Evolutionary conservation across 768 basidiomycete species (phyloP).

Genomic region (Suillus brevipes): DNA sequence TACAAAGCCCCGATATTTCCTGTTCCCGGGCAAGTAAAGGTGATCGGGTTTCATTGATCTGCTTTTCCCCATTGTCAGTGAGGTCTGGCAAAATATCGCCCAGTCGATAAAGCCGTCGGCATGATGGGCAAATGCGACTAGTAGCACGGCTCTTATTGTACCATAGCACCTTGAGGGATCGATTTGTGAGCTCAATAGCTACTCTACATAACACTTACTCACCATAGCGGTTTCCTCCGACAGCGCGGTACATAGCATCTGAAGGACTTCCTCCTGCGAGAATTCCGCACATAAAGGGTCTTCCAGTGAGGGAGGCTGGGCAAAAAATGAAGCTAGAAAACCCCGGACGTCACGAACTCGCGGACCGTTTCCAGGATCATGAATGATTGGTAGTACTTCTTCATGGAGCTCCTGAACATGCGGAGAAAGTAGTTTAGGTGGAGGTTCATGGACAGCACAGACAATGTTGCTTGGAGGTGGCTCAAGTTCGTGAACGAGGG

Average conservation of each 20-base stretch:
- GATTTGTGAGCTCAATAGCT: neutral
- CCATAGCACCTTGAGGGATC: conserved; percentile 62
- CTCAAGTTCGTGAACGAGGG: conserved; percentile 6
- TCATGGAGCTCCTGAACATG: conserved; percentile 8
- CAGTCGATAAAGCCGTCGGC: conserved; percentile 67
- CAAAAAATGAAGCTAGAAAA: conserved; percentile 69
- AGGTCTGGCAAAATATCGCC: conserved; percentile 64
- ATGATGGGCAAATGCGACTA: conserved; percentile 76
- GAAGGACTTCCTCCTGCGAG: conserved; percentile 69
- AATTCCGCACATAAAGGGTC: conserved; percentile 77
- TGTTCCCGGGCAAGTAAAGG: conserved; percentile 59
- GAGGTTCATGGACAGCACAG: conserved; percentile 12
- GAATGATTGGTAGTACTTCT: conserved; percentile 54
- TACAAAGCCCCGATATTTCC: conserved; percentile 75
- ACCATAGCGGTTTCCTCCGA: conserved; percentile 75
- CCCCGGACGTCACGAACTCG: conserved; percentile 67
- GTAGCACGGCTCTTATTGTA: conserved; percentile 79
- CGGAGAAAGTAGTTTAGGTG: conserved; percentile 4
- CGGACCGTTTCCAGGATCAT: conserved; percentile 79
- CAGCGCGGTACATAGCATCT: conserved; percentile 69
- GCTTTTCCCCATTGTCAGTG: conserved; percentile 25
- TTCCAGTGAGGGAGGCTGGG: conserved; percentile 60
- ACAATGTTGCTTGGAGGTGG: conserved; percentile 7
- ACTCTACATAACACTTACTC: conserved; percentile 40
- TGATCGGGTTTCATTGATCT: conserved; percentile 25